These are phyloP conservation scores for Cladosporium sp. DNA, from an alignment of 2,329 filamentous ascomycete genomes.

Conservation along the genomic window DNA sequence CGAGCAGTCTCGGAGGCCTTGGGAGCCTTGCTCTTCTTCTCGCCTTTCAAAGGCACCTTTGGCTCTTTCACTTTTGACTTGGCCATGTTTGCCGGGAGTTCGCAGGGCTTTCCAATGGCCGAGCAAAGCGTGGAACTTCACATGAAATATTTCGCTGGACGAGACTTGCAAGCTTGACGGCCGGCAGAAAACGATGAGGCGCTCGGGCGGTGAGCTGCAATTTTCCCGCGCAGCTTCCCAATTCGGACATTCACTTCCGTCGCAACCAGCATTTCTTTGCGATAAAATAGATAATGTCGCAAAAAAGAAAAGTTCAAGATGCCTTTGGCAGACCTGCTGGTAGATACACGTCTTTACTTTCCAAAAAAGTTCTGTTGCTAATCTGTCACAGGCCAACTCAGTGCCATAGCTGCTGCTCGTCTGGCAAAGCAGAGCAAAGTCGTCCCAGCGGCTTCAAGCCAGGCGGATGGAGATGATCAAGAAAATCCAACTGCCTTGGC, in stretches of 20 bases:
- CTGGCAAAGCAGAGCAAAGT: conserved; percentile 18
- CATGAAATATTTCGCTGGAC: conserved; percentile 12
- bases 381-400: conserved; percentile 24
- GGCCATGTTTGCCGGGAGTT: conserved; percentile 11
- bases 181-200: conserved; percentile 5
- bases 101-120: neutral
- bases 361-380: neutral
- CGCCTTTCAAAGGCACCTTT: conserved; percentile 31
- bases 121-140: conserved; percentile 4
- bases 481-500: conserved; percentile 6
- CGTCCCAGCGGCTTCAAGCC: conserved; percentile 3
- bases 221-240: conserved; percentile 12
- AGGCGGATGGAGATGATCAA: conserved; percentile 2
- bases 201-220: conserved; percentile 16
- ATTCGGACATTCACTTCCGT: conserved; percentile 12
- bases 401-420: conserved; percentile 30
- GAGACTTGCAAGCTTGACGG: conserved; percentile 5
- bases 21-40: conserved; percentile 25
- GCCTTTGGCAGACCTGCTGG: conserved; percentile 26
- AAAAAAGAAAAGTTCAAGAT: conserved; percentile 32
- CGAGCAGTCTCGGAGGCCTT: conserved; percentile 22
- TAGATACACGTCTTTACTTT: neutral
- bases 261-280: too few species aligned
- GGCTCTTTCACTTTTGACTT: conserved; percentile 31
- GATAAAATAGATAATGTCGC: conserved; percentile 26